Percentiles rank a stretch among this genome's conserved stretches.
Conservation (phyloP, 306 rosid species). For the Trichosanthes cucumerina region DNA sequence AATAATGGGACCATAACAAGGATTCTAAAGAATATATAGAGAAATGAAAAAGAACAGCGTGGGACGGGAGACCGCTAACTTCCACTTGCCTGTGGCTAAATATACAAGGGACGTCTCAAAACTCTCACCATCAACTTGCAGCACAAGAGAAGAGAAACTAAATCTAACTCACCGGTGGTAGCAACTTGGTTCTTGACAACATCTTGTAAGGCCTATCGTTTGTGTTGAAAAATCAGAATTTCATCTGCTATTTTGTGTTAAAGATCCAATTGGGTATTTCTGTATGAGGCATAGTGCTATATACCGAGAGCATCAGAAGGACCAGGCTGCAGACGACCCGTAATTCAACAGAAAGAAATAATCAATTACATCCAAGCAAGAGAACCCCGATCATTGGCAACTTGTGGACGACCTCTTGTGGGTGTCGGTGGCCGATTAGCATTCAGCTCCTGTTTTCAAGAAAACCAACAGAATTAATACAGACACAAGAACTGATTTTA, state of each 20-base stretch:
- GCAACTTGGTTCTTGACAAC: constrained; percentile 31
- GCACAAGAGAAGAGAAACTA: constrained; percentile 6
- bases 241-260: constrained; percentile 27
- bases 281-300: constrained; percentile 41
- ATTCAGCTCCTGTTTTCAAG: constrained; percentile 68
- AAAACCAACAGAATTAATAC: neutral
- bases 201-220: constrained; percentile 5
- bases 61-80: constrained; percentile 20
- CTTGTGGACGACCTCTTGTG: constrained; percentile 98
- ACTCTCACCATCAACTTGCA: constrained; percentile 11
- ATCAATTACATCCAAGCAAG: constrained; percentile 84
- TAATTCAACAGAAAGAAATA: neutral
- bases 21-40: constrained; percentile 38
- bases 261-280: constrained; percentile 25
- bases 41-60: constrained; percentile 35
- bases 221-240: constrained; percentile 11
- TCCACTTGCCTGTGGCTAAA: constrained; percentile 50
- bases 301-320: constrained; percentile 42
- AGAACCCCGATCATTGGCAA: constrained; percentile 75
- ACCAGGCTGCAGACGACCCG: constrained; percentile 28
- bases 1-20: constrained; percentile 27
- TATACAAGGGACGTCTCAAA: constrained; percentile 4
- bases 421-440: constrained; percentile 98
- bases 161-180: constrained; percentile 10
- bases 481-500: neutral